Percentiles rank a stretch among this genome's conserved stretches.
Conservation (phyloP, 352 stramenopile species). For the Hyaloperonospora brassicae region DNA sequence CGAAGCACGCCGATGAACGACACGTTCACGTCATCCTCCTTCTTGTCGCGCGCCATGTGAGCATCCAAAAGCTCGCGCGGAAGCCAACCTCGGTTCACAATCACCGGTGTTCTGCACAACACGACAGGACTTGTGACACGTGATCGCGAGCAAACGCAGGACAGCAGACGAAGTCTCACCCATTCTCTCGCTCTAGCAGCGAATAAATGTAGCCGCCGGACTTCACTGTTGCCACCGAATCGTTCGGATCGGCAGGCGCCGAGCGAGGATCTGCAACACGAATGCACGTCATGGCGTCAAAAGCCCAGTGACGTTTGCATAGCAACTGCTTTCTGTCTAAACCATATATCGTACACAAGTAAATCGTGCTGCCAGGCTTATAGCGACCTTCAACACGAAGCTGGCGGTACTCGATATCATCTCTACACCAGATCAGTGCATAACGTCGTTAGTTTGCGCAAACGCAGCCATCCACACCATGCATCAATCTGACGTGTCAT, state of each 20-base stretch:
- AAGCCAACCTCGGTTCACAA: conserved; percentile 81
- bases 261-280: conserved; percentile 56
- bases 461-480: conserved; percentile 1
- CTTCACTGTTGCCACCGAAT: conserved; percentile 71
- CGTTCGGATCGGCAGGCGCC: conserved; percentile 64
- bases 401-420: conserved; percentile 78
- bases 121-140: conserved; percentile 1
- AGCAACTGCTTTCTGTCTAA: background rate
- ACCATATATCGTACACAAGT: conserved; percentile 47
- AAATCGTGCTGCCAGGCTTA: conserved; percentile 68
- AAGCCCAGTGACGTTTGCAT: background rate
- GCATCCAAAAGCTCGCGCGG: conserved; percentile 64
- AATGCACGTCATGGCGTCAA: conserved; percentile 6
- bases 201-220: conserved; percentile 84
- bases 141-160: background rate
- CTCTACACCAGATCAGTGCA: conserved; percentile 23
- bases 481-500: conserved; percentile 35
- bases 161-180: conserved; percentile 24
- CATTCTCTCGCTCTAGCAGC: conserved; percentile 57
- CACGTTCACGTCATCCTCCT: conserved; percentile 45
- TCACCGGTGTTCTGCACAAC: conserved; percentile 55
- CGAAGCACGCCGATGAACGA: conserved; percentile 69
- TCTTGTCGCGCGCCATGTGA: conserved; percentile 51
- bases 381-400: conserved; percentile 55
- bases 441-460: conserved; percentile 10